Conservation (phyloP, 495 filamentous ascomycete genomes). For the Trichodelitschia bisporula region DNA sequence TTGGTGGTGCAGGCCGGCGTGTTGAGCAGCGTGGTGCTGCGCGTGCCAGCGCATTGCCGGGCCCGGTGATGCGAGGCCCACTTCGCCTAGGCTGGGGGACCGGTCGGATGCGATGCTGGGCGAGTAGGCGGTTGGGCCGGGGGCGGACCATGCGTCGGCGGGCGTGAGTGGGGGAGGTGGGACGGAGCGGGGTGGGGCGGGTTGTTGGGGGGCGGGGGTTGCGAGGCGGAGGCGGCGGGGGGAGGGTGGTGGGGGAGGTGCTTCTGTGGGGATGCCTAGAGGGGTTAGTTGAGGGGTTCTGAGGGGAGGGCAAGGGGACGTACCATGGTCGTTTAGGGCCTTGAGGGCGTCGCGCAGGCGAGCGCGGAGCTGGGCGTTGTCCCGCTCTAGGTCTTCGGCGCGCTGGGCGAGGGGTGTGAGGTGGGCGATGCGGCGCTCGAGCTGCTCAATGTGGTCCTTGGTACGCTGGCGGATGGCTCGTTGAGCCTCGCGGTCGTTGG, state of each 20-base stretch:
- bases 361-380: slow-evolving; percentile 17
- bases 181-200: neutral
- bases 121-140: neutral
- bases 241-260: neutral
- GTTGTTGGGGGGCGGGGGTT: too few species aligned
- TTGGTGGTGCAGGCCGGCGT: neutral
- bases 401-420: slow-evolving; percentile 24
- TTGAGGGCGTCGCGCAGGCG: slow-evolving; percentile 11
- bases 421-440: slow-evolving; percentile 47
- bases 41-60: neutral
- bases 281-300: too few species aligned
- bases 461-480: slow-evolving; percentile 64
- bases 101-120: neutral
- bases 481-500: slow-evolving; percentile 76
- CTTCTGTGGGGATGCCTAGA: neutral
- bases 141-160: neutral
- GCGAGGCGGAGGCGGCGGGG: neutral
- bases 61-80: neutral
- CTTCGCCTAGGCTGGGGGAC: neutral
- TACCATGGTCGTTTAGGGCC: neutral
- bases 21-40: neutral
- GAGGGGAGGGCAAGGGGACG: neutral
- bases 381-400: slow-evolving; percentile 28
- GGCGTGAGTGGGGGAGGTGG: neutral
- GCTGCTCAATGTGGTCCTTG: slow-evolving; percentile 51